Percentiles rank a stretch among this genome's conserved stretches.
phyloP scores from a whole-genome alignment of 2,329 filamentous ascomycete genomes.

The Atkinsonella texensis region DNA sequence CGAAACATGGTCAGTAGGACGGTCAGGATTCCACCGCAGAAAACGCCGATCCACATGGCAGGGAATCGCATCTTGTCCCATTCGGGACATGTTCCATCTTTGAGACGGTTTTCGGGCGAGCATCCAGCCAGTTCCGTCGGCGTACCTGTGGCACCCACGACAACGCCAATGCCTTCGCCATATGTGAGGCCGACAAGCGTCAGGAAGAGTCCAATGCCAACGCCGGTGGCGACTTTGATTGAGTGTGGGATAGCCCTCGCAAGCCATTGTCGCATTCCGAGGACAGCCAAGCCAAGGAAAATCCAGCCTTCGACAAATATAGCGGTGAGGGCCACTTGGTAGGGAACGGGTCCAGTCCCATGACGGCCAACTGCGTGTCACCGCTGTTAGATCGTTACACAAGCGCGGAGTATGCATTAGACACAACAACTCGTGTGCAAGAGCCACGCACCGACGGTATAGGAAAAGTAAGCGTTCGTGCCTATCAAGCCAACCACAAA shows the following conservation, averaged over 20 bases:
- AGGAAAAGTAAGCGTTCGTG: conserved; percentile 79
- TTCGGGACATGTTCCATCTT: conserved; percentile 46
- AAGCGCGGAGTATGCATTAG: neutral
- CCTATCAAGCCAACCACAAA: conserved; percentile 21
- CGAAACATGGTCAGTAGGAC: conserved; percentile 74
- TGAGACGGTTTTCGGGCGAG: conserved; percentile 27
- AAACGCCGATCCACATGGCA: conserved; percentile 79
- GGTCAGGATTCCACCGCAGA: conserved; percentile 72
- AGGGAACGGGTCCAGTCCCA: conserved; percentile 62
- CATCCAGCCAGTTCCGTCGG: conserved; percentile 70
- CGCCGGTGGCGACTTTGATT: conserved; percentile 78
- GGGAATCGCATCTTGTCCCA: conserved; percentile 68
- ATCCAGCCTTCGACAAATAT: conserved; percentile 84
- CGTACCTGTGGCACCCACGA: conserved; percentile 55
- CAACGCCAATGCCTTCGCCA: conserved; percentile 67
- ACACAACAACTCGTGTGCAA: neutral
- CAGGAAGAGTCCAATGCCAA: conserved; percentile 75
- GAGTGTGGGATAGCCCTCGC: conserved; percentile 71
- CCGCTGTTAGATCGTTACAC: conserved; percentile 4
- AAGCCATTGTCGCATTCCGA: conserved; percentile 80
- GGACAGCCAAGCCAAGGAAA: conserved; percentile 66
- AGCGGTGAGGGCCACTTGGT: conserved; percentile 65
- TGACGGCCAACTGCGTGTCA: conserved; percentile 51
- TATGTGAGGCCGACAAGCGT: conserved; percentile 68
- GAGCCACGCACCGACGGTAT: conserved; percentile 34